phyloP scores from a whole-genome alignment of 2,329 filamentous ascomycete genomes.

The Juglanconis juglandina region DNA sequence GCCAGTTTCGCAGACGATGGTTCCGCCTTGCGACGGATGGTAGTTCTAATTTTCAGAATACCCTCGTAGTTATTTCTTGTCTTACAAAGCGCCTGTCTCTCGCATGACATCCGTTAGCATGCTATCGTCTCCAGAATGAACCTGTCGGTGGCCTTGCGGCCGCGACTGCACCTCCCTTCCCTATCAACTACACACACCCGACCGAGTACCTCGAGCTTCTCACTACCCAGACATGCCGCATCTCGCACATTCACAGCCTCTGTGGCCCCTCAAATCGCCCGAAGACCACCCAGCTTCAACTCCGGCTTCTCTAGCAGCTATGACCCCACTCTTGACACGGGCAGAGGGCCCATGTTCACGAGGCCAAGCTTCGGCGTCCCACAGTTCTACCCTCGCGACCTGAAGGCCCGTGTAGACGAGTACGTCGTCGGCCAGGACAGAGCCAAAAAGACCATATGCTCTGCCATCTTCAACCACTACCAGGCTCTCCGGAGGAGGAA shows the following conservation, averaged over 20 bases:
- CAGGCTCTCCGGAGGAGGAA: constrained; percentile 77
- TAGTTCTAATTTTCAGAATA: not conserved
- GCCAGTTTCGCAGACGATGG: too few relatives aligned
- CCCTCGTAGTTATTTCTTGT: too few relatives aligned
- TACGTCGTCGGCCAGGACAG: constrained; percentile 96
- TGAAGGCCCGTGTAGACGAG: constrained; percentile 90
- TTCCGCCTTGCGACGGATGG: not conserved
- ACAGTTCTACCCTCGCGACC: constrained; percentile 60
- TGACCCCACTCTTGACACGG: constrained; percentile 49
- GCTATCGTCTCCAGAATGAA: constrained; percentile 8
- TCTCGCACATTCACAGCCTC: constrained; percentile 29
- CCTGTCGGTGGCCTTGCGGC: constrained; percentile 14
- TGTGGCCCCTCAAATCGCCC: constrained; percentile 25
- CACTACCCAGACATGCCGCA: not conserved
- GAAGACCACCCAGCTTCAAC: constrained; percentile 49
- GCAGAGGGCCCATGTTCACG: constrained; percentile 58
- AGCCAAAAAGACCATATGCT: constrained; percentile 88
- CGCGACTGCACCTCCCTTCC: constrained; percentile 18
- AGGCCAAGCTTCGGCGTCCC: constrained; percentile 57
- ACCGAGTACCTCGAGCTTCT: constrained; percentile 1
- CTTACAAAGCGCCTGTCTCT: not conserved
- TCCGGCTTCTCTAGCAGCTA: constrained; percentile 59
- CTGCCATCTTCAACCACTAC: constrained; percentile 96
- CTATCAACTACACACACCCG: constrained; percentile 9
- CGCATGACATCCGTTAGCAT: constrained; percentile 5